phyloP scores from a whole-genome alignment of 2,329 filamentous ascomycete species.

The Fusarium solani-melongenae region DNA sequence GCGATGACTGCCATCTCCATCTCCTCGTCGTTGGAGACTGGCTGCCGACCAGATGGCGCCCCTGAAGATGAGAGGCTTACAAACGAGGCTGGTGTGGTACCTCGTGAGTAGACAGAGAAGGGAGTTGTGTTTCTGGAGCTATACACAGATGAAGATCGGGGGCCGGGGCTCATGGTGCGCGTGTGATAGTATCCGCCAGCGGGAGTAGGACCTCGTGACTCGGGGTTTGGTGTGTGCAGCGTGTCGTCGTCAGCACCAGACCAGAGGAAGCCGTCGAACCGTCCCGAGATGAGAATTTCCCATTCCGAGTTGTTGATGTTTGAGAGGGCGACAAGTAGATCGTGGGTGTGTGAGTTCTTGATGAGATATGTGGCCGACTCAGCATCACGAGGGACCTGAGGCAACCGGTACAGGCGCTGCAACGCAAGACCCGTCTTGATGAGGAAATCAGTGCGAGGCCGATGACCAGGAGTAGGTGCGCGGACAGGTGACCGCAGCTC shows the following conservation, averaged over 20 bases:
- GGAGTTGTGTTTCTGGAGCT: slow-evolving; percentile 61
- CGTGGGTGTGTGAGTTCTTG: slow-evolving; percentile 83
- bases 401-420: slow-evolving; percentile 85
- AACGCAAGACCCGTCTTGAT: slow-evolving; percentile 81
- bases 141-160: slow-evolving; percentile 54
- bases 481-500: slow-evolving; percentile 67
- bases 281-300: slow-evolving; percentile 93
- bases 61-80: slow-evolving; percentile 67
- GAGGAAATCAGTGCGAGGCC: slow-evolving; percentile 77
- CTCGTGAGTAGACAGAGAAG: slow-evolving; percentile 64
- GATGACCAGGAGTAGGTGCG: slow-evolving; percentile 76
- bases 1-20: slow-evolving; percentile 90
- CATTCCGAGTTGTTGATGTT: slow-evolving; percentile 94
- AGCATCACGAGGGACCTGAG: slow-evolving; percentile 80
- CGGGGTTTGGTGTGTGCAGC: slow-evolving; percentile 51
- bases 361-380: slow-evolving; percentile 89
- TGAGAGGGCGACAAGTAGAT: slow-evolving; percentile 85
- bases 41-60: slow-evolving; percentile 57
- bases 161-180: slow-evolving; percentile 53
- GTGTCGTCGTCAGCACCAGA: slow-evolving; percentile 80
- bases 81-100: slow-evolving; percentile 68
- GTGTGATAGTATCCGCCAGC: slow-evolving; percentile 58
- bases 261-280: slow-evolving; percentile 96
- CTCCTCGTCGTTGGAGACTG: slow-evolving; percentile 92
- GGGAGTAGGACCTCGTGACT: slow-evolving; percentile 68